Evolutionary conservation across 352 stramenopile genomes (phyloP).

Genomic region (Phytophthora fragariae): DNA sequence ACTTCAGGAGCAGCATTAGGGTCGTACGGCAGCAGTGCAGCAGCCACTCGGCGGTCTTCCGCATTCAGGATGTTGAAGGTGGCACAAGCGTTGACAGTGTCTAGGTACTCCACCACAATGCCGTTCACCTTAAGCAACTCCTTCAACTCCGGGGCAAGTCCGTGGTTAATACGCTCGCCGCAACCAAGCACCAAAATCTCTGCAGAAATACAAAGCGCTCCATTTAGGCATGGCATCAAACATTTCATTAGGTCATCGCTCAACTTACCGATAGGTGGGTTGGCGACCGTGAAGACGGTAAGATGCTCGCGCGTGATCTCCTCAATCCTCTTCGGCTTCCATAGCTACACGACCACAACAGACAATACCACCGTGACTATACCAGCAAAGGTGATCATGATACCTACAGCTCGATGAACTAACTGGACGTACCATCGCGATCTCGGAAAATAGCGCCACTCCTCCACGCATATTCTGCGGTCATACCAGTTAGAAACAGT

Average conservation of each 20-base stretch:
- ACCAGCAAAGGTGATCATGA: not conserved
- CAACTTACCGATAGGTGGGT: conserved; percentile 70
- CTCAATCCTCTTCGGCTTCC: conserved; percentile 78
- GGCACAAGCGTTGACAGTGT: conserved; percentile 86
- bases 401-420: not conserved
- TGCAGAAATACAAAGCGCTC: conserved; percentile 15
- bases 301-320: conserved; percentile 87
- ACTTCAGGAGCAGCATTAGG: conserved; percentile 38
- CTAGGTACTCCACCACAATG: conserved; percentile 88
- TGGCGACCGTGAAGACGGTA: conserved; percentile 76
- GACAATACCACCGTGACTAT: not conserved
- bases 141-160: conserved; percentile 67
- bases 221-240: conserved; percentile 4
- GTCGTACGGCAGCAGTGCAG: conserved; percentile 79
- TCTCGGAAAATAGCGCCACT: conserved; percentile 73
- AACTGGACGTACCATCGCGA: conserved; percentile 64
- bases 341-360: conserved; percentile 53
- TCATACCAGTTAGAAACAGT: not conserved
- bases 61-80: conserved; percentile 94
- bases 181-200: conserved; percentile 89
- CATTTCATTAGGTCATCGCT: not conserved
- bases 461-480: conserved; percentile 82
- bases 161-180: conserved; percentile 65
- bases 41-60: conserved; percentile 85
- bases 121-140: conserved; percentile 84